Evolutionary conservation across 805 yeast species (phyloP).

Genomic region (Jamesozyma jinghongensis): DNA sequence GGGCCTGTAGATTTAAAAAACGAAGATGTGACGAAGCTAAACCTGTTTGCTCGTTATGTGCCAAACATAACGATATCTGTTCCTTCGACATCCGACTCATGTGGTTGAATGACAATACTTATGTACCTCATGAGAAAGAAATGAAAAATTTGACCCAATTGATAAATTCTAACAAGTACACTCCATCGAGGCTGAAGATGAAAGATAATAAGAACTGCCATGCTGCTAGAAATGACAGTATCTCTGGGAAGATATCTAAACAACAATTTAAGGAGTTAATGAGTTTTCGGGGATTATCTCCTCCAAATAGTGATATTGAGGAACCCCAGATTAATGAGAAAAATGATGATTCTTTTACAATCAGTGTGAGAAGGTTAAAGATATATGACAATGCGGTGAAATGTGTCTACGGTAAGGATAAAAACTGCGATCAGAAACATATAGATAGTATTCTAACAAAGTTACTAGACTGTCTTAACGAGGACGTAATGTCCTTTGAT

Average conservation of each 20-base stretch:
- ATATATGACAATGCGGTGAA: conserved; percentile 22
- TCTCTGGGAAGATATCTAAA: conserved; percentile 11
- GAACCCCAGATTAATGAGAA: neutral
- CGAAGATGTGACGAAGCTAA: conserved; percentile 25
- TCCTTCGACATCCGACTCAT: conserved; percentile 26
- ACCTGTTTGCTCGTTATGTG: conserved; percentile 25
- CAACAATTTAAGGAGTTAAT: conserved; percentile 14
- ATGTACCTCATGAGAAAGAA: conserved; percentile 4
- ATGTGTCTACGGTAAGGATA: conserved; percentile 16
- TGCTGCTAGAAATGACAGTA: neutral
- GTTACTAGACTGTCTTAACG: conserved; percentile 10
- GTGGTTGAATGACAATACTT: conserved; percentile 24
- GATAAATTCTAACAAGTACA: neutral
- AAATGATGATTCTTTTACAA: conserved; percentile 16
- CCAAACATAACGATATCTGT: conserved; percentile 19
- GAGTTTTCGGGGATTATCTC: conserved; percentile 6
- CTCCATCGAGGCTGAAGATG: neutral
- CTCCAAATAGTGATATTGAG: conserved; percentile 1
- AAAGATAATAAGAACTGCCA: neutral
- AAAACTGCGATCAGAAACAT: conserved; percentile 13
- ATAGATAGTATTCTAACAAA: conserved; percentile 17
- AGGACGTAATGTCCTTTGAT: conserved; percentile 1
- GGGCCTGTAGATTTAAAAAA: conserved; percentile 30
- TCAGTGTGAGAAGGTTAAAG: conserved; percentile 26
- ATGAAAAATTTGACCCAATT: neutral